Conservation (phyloP, 768 basidiomycete genomes). For the Rhizopogon rudus region DNA sequence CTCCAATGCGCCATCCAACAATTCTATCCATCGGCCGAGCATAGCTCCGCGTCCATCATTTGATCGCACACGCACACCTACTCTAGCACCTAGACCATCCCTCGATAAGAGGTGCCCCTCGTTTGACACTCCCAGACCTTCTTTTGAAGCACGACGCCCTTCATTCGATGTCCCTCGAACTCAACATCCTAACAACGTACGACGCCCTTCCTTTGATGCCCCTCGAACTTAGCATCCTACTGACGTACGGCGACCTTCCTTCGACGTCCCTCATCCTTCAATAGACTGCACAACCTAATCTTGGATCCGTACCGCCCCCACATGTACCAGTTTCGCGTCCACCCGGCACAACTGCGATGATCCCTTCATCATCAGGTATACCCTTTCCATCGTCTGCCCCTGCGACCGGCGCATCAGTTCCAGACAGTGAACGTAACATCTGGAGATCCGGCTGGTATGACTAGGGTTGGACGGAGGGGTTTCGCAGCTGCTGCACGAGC, state of each 20-base stretch:
- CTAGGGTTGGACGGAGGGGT: slow-evolving; percentile 82
- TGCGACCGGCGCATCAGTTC: slow-evolving; percentile 7
- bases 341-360: slow-evolving; percentile 3
- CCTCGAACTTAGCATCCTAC: background rate
- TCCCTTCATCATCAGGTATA: slow-evolving; percentile 9
- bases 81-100: slow-evolving; percentile 10
- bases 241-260: slow-evolving; percentile 7
- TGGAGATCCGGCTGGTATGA: slow-evolving; percentile 83
- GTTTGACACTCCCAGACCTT: slow-evolving; percentile 1
- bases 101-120: slow-evolving; percentile 8
- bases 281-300: background rate
- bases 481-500: slow-evolving; percentile 73
- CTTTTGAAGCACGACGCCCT: slow-evolving; percentile 2
- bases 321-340: slow-evolving; percentile 4
- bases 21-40: slow-evolving; percentile 8
- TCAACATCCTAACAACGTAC: background rate
- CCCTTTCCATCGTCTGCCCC: slow-evolving; percentile 12
- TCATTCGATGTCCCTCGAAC: slow-evolving; percentile 10
- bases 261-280: slow-evolving; percentile 7
- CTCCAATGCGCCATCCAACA: background rate
- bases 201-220: slow-evolving; percentile 8
- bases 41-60: slow-evolving; percentile 10
- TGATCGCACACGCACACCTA: slow-evolving; percentile 12
- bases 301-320: background rate
- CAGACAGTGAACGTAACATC: slow-evolving; percentile 30